Conservation (phyloP, 2,329 filamentous ascomycete genomes). For the Hypoxylon rubiginosum region DNA sequence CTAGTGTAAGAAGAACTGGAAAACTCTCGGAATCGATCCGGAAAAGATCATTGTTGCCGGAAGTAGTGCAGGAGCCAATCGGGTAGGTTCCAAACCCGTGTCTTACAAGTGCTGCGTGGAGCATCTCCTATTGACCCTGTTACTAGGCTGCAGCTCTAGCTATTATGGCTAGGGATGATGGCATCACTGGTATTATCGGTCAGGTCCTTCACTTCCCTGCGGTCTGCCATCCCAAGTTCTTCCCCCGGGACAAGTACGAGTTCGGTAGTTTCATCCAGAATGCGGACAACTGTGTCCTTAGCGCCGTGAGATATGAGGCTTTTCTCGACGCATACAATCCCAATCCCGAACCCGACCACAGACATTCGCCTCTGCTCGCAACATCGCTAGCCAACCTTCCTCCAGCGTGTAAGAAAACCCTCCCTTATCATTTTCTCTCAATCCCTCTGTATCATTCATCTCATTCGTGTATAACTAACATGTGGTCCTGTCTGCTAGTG, state of each 20-base stretch:
- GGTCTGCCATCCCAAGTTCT: conserved; percentile 55
- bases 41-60: conserved; percentile 61
- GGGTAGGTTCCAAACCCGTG: conserved; percentile 50
- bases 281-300: conserved; percentile 50
- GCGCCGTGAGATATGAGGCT: conserved; percentile 50
- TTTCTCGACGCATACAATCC: conserved; percentile 51
- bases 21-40: conserved; percentile 53
- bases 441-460: background rate
- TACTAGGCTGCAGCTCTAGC: conserved; percentile 49
- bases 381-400: conserved; percentile 51
- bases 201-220: conserved; percentile 55
- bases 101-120: background rate
- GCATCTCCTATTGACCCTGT: conserved; percentile 5
- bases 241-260: conserved; percentile 49
- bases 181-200: conserved; percentile 51
- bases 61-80: conserved; percentile 64
- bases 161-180: conserved; percentile 51
- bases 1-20: conserved; percentile 61
- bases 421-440: background rate
- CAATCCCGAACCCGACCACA: conserved; percentile 41
- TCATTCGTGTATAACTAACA: conserved; percentile 15
- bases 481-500: conserved; percentile 44
- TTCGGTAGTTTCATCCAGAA: conserved; percentile 54
- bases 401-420: conserved; percentile 50
- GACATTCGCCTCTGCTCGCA: conserved; percentile 54